Conservation (phyloP, 2,329 filamentous ascomycete species). For the Aspergillus pseudoterreus region DNA sequence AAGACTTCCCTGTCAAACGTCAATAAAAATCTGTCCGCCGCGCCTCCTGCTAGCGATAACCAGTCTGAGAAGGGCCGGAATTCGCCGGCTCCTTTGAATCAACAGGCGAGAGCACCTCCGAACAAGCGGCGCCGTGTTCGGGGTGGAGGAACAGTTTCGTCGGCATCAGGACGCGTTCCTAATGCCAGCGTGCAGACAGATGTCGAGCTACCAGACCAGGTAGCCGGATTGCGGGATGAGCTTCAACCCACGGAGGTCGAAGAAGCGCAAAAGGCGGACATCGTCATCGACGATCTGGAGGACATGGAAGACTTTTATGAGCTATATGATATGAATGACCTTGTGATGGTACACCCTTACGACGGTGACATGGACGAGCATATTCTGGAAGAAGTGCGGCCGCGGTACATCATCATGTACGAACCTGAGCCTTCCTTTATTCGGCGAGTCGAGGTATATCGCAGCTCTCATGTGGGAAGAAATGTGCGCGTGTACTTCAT, state of each 20-base stretch:
- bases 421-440: slow-evolving; percentile 95
- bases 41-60: slow-evolving; percentile 21
- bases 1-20: slow-evolving; percentile 85
- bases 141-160: slow-evolving; percentile 65
- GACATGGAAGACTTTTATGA: slow-evolving; percentile 91
- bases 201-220: slow-evolving; percentile 71
- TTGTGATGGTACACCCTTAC: slow-evolving; percentile 87
- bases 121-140: slow-evolving; percentile 85
- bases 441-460: slow-evolving; percentile 88
- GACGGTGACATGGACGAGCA: slow-evolving; percentile 95
- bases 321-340: slow-evolving; percentile 84
- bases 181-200: slow-evolving; percentile 75
- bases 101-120: slow-evolving; percentile 62
- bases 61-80: slow-evolving; percentile 19
- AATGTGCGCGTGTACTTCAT: slow-evolving; percentile 94
- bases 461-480: slow-evolving; percentile 85
- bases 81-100: slow-evolving; percentile 16
- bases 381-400: slow-evolving; percentile 89
- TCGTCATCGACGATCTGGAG: slow-evolving; percentile 74
- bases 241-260: slow-evolving; percentile 78
- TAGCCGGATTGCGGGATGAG: slow-evolving; percentile 76
- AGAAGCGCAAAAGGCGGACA: slow-evolving; percentile 63
- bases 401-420: slow-evolving; percentile 97
- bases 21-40: slow-evolving; percentile 50
- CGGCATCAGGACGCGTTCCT: slow-evolving; percentile 60